phyloP scores from a whole-genome alignment of 495 filamentous ascomycete species.

The Jackrogersella multiformis region DNA sequence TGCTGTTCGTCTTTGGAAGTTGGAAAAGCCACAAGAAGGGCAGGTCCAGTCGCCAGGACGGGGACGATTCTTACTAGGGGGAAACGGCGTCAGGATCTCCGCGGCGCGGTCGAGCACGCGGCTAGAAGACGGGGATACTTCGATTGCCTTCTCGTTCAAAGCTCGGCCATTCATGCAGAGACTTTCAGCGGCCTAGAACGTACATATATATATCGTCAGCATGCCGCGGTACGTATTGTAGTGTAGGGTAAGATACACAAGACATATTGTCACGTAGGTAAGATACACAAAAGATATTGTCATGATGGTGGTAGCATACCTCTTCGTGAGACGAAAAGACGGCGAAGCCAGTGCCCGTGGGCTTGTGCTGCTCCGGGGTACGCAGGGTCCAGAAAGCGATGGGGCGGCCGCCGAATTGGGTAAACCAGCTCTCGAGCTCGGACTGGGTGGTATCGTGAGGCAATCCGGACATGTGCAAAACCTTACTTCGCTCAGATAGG shows the following conservation, averaged over 20 bases:
- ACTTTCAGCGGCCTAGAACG: conserved; percentile 83
- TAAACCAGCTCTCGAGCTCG: conserved; percentile 98
- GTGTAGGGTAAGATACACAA: not conserved
- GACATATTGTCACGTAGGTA: too few relatives aligned
- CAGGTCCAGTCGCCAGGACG: conserved; percentile 98
- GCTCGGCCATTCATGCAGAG: conserved; percentile 99
- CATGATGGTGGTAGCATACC: conserved; percentile 64
- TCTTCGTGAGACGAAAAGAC: conserved; percentile 99
- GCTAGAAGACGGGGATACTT: conserved; percentile 95
- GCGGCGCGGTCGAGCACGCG: conserved; percentile 93
- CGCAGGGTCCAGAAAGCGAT: conserved; percentile 99
- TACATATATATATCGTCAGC: too few relatives aligned
- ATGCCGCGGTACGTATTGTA: not conserved
- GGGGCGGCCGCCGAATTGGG: conserved; percentile 96
- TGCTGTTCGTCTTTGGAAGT: conserved; percentile 97
- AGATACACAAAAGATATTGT: too few relatives aligned
- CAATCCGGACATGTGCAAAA: conserved; percentile 94
- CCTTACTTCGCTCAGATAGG: conserved; percentile 92
- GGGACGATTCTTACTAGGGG: conserved; percentile 96
- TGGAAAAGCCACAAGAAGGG: conserved; percentile 89
- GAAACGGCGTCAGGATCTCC: conserved; percentile 95
- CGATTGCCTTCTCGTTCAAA: conserved; percentile 97
- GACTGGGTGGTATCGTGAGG: conserved; percentile 98
- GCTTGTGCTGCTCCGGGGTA: conserved; percentile 98
- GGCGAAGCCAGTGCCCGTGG: conserved; percentile 95